Evolutionary conservation across 2,329 filamentous ascomycete species (phyloP).

Genomic region (Didymella exigua): DNA sequence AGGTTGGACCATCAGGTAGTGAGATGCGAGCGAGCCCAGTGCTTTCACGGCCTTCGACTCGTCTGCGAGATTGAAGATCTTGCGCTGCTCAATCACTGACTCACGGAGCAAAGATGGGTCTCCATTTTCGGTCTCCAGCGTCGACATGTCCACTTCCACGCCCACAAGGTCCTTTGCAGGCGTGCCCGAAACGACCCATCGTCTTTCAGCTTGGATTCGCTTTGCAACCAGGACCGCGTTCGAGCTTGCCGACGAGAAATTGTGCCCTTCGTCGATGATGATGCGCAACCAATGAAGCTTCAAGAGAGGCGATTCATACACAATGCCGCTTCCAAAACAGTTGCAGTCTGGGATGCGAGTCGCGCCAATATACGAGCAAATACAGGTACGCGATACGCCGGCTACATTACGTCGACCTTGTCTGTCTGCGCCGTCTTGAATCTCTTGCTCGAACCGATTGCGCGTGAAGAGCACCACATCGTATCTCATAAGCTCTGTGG

Average conservation of each 20-base stretch:
- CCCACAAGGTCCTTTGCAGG: conserved; percentile 84
- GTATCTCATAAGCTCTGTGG: conserved; percentile 65
- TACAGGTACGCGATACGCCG: conserved; percentile 34
- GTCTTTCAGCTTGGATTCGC: conserved; percentile 66
- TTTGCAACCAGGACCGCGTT: conserved; percentile 62
- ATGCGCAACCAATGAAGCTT: conserved; percentile 82
- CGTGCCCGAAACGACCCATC: conserved; percentile 91
- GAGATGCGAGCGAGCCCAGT: conserved; percentile 67
- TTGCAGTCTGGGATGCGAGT: conserved; percentile 53
- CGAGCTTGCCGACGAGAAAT: conserved; percentile 72
- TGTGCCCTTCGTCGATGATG: conserved; percentile 92
- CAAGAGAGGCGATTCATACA: conserved; percentile 67
- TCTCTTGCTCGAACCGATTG: conserved; percentile 72
- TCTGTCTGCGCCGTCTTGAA: conserved; percentile 56
- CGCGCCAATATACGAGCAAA: conserved; percentile 53
- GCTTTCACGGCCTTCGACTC: conserved; percentile 59
- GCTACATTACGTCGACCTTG: conserved; percentile 48
- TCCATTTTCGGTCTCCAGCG: conserved; percentile 38
- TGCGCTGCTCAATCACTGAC: conserved; percentile 48
- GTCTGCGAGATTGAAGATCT: conserved; percentile 44
- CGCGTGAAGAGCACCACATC: conserved; percentile 82
- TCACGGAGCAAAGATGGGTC: conserved; percentile 35
- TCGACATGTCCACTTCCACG: conserved; percentile 64
- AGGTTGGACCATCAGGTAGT: conserved; percentile 77
- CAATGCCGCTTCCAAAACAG: conserved; percentile 48